Percentiles rank a stretch among this genome's conserved stretches.
Evolutionary conservation across 2,329 filamentous ascomycete genomes (phyloP).

Genomic region (Ascochyta koolunga): DNA sequence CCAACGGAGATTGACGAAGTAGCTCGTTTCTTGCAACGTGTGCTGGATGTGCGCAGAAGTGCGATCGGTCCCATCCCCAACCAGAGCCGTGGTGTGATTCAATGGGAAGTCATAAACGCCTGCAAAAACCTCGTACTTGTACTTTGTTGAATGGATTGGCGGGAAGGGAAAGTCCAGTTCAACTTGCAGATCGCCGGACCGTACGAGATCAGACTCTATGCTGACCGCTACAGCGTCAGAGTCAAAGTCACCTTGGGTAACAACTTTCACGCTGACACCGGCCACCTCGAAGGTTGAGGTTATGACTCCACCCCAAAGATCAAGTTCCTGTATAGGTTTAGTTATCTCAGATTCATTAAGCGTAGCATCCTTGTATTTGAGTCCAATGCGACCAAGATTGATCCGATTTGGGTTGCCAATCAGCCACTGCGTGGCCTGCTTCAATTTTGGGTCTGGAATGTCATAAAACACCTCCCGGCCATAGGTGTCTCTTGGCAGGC

Average conservation of each 20-base stretch:
- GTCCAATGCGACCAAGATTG: slow-evolving; percentile 56
- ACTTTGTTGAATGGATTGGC: slow-evolving; percentile 38
- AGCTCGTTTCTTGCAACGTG: slow-evolving; percentile 51
- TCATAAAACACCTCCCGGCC: slow-evolving; percentile 51
- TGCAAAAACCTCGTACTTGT: slow-evolving; percentile 53
- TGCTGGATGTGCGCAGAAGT: slow-evolving; percentile 53
- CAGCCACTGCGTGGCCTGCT: slow-evolving; percentile 57
- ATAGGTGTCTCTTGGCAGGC: slow-evolving; percentile 50
- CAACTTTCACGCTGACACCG: slow-evolving; percentile 48
- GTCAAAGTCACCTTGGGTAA: slow-evolving; percentile 54
- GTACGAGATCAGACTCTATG: slow-evolving; percentile 53
- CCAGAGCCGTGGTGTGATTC: slow-evolving; percentile 52
- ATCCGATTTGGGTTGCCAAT: slow-evolving; percentile 59
- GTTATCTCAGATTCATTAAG: slow-evolving; percentile 19
- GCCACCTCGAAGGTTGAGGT: slow-evolving; percentile 54
- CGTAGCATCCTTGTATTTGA: slow-evolving; percentile 49
- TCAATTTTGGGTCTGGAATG: slow-evolving; percentile 48
- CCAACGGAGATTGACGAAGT: slow-evolving; percentile 52
- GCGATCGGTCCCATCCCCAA: slow-evolving; percentile 25
- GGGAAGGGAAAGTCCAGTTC: slow-evolving; percentile 61
- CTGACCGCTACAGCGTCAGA: slow-evolving; percentile 54
- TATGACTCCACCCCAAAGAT: slow-evolving; percentile 57
- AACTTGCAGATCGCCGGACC: slow-evolving; percentile 48
- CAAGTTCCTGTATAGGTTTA: slow-evolving; percentile 48
- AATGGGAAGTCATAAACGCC: slow-evolving; percentile 56